Base-by-base conservation (phyloP, 2,329 filamentous ascomycete species). In the Scedosporium dehoogii region DNA sequence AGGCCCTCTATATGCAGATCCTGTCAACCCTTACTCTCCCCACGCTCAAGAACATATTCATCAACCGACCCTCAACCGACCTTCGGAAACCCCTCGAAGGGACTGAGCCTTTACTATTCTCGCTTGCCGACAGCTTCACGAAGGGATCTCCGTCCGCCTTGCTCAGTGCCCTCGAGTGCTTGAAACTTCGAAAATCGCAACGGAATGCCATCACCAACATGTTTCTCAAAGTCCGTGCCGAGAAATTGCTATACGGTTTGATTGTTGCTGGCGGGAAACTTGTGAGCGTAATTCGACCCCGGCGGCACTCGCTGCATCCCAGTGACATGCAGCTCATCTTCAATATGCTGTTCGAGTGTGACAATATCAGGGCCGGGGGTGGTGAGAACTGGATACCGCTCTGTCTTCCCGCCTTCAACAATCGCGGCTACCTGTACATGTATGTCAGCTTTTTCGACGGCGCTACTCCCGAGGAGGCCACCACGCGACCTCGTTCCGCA, bases 321-420 rank as follows among this genome's bases (percentile, higher is more conserved):
- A 93, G 92, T 66, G 94, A 99, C 72, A 81, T 99, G 25, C 93
- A 97, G 70, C 83, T 99, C 56, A 92, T 99, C 64, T 99, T 99
- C 81, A 97, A 97, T 71, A 99, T 99, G 96, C 85, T 99, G 1
- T 99, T 99, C 69, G 92, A 96, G 76, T 94, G 93, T 2, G 91
- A 91, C 58, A 89, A 91, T 53, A 89, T 99, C 71, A 93, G 94
- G 72, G 89, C 91, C 21, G 92, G 90, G 5, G 92, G 82, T 46
- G 94, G 93, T 33, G 94, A 99, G 74, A 97, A 93, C 69, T 99
- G 94, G 94, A 93, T 97, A 58, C 94, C 94, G 0, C 81, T 99
- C 6, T 99, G 94, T 69, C 82, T 99, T 3, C 96, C 94, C 0
- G 93, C 92, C 4, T 99, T 99, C 77, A 99, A 99, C 76, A 97